phyloP scores from a whole-genome alignment of 2,329 filamentous ascomycete species.

The Chalaropsis thielavioides region DNA sequence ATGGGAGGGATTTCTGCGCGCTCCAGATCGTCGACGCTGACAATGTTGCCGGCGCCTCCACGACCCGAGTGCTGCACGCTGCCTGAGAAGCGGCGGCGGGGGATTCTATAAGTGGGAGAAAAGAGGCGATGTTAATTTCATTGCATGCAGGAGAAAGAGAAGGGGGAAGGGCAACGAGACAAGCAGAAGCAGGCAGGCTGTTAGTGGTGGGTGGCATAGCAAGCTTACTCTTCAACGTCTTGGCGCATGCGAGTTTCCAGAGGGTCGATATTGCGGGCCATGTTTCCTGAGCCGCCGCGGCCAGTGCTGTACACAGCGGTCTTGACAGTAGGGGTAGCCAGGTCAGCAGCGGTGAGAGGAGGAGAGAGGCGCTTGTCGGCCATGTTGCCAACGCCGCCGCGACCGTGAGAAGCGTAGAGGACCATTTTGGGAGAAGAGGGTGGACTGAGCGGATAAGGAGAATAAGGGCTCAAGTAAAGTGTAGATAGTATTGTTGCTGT shows the following conservation, averaged over 20 bases:
- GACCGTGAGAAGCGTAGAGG: slow-evolving; percentile 48
- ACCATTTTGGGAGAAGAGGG: slow-evolving; percentile 10
- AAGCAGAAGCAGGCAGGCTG: neutral
- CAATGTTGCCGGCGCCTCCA: slow-evolving; percentile 61
- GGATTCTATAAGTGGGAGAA: slow-evolving; percentile 28
- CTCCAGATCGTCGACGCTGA: slow-evolving; percentile 28
- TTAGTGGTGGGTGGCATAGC: neutral
- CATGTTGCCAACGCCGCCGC: slow-evolving; percentile 68
- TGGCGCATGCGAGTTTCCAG: slow-evolving; percentile 63
- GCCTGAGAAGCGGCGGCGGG: slow-evolving; percentile 42
- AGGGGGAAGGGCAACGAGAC: too few relatives aligned
- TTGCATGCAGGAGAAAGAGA: neutral
- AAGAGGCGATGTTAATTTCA: slow-evolving; percentile 19
- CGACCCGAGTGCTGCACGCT: slow-evolving; percentile 51
- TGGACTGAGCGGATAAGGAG: neutral
- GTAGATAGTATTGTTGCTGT: neutral
- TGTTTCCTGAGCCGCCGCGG: slow-evolving; percentile 77
- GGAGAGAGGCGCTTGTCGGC: slow-evolving; percentile 34
- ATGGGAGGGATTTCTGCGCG: slow-evolving; percentile 26
- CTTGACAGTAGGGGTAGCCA: slow-evolving; percentile 74
- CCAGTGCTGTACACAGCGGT: slow-evolving; percentile 75
- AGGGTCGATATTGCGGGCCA: slow-evolving; percentile 59
- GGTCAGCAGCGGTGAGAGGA: slow-evolving; percentile 44
- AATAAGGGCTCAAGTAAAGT: neutral
- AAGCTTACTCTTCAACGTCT: slow-evolving; percentile 58